Base-by-base conservation (phyloP, 768 basidiomycete species). In the Chalciporus sphaerocephalus region DNA sequence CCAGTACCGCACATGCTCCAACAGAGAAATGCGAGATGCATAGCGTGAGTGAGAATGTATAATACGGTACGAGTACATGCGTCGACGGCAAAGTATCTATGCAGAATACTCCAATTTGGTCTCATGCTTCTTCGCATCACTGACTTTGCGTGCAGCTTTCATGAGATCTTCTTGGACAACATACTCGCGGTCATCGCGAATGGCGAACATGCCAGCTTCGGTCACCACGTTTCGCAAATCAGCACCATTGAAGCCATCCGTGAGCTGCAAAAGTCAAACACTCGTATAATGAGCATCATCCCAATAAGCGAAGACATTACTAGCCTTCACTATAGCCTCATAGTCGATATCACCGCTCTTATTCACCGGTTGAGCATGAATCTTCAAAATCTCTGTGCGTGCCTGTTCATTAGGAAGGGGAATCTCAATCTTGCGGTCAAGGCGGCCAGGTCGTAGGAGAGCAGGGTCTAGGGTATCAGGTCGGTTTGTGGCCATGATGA, bases 401-500 rank as follows among this genome's bases (percentile, higher is more conserved):
- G 89, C 93, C 65, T 96, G 93, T 63, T 98, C 96, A 59, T 99
- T 98, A 1, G 96, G 96, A 38, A 98, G 74, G 8, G 95, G 94
- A 40, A 99, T 89, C 71, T 98, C 95, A 52, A 99, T 95, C 71
- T 98, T 98, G 37, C 95, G 79, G 67, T 99, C 96, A 32, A 99
- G 74, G 42, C 96, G 87, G 36, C 96, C 96, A 7, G 95, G 95
- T 43, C 95, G 89, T 44, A 99, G 77, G 18, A 99, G 81, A 12
- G 95, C 95, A 12, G 96, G 96, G 68, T 98, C 96, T 25, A 97
- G 80, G 2, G 94, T 98, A 66, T 99, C 96, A 0, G 96, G 96
- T 60, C 96, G 78, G 73, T 98, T 99, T 20, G 96, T 99, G n/a
- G 96, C 96, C 92, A 98, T 97, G 66, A 99, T 99, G 42, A 98